Percentiles rank a stretch among this genome's conserved stretches.
These are phyloP conservation scores for Lentinula detonsa DNA, from an alignment of 768 basidiomycete genomes.

Conservation along the genomic window DNA sequence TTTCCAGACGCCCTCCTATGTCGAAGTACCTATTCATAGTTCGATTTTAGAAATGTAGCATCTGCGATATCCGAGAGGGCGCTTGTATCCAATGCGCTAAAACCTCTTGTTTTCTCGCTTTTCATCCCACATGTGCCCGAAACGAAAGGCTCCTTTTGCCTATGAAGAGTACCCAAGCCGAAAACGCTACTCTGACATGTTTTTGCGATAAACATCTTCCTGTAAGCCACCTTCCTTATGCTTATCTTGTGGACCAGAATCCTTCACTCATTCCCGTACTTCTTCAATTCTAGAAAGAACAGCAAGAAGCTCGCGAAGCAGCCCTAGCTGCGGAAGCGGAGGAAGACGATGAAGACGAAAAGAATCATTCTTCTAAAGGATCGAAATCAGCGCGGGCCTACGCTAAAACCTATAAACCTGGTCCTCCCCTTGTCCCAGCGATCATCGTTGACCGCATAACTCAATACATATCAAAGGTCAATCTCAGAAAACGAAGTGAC, in stretches of 20 bases:
- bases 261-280: slow-evolving; percentile 1
- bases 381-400: slow-evolving; percentile 87
- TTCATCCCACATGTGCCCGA: slow-evolving; percentile 92
- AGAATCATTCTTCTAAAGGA: slow-evolving; percentile 32
- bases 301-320: slow-evolving; percentile 53
- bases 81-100: slow-evolving; percentile 97
- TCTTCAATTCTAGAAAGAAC: slow-evolving; percentile 50
- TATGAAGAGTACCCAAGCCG: slow-evolving; percentile 80
- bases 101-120: slow-evolving; percentile 84
- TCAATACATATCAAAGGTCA: slow-evolving; percentile 66
- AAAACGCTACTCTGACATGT: slow-evolving; percentile 66
- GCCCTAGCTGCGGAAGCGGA: slow-evolving; percentile 49
- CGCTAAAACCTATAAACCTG: slow-evolving; percentile 86
- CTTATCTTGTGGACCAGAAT: neutral
- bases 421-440: slow-evolving; percentile 86
- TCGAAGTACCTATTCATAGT: neutral
- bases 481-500: slow-evolving; percentile 67
- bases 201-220: slow-evolving; percentile 92
- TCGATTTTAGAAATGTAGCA: slow-evolving; percentile 36
- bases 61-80: slow-evolving; percentile 49
- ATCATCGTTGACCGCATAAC: slow-evolving; percentile 77
- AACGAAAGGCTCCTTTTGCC: slow-evolving; percentile 80
- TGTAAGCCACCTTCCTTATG: slow-evolving; percentile 36
- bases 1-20: neutral
- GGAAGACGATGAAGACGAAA: slow-evolving; percentile 30